A percentile compares a stretch with the other conserved stretches of the same genome.
Evolutionary conservation across 768 basidiomycete genomes (phyloP).

Genomic region (Tricholoma saponaceum): DNA sequence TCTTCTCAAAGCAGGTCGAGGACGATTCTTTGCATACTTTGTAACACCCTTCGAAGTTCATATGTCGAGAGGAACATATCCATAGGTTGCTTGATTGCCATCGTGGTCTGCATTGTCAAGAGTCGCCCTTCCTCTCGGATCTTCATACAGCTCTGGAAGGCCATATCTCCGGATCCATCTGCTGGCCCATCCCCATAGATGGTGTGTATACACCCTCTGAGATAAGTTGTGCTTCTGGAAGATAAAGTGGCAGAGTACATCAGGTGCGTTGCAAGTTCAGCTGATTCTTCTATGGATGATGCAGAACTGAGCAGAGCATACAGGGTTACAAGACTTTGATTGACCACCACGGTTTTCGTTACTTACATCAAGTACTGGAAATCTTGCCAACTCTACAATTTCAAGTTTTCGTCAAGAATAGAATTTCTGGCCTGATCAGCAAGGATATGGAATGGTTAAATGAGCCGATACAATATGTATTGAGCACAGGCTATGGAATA

Average conservation of each 20-base stretch:
- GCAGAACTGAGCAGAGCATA: conserved; percentile 33
- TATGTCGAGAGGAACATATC: conserved; percentile 34
- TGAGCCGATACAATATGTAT: too few species aligned
- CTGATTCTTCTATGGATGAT: conserved; percentile 36
- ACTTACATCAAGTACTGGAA: too few species aligned
- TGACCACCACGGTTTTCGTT: conserved; percentile 32
- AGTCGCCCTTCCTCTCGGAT: conserved; percentile 33
- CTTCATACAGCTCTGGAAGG: conserved; percentile 29
- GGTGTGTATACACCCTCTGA: conserved; percentile 29
- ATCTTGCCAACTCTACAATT: too few species aligned
- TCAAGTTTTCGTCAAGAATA: too few species aligned
- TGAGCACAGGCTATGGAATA: too few species aligned
- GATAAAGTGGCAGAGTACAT: conserved; percentile 40
- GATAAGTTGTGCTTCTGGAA: conserved; percentile 28
- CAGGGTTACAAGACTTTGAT: conserved; percentile 37
- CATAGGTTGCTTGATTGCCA: conserved; percentile 31
- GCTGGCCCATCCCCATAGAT: conserved; percentile 29
- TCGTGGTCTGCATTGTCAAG: conserved; percentile 32
- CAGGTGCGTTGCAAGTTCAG: conserved; percentile 36
- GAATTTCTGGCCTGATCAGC: too few species aligned
- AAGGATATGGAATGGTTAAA: too few species aligned
- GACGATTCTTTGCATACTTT: conserved; percentile 26
- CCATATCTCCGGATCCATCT: conserved; percentile 33
- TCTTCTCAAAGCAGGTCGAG: conserved; percentile 36
- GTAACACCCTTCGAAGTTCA: conserved; percentile 22